These are phyloP conservation scores for Lentinula aciculospora DNA, from an alignment of 768 basidiomycete species.

Conservation along the genomic window DNA sequence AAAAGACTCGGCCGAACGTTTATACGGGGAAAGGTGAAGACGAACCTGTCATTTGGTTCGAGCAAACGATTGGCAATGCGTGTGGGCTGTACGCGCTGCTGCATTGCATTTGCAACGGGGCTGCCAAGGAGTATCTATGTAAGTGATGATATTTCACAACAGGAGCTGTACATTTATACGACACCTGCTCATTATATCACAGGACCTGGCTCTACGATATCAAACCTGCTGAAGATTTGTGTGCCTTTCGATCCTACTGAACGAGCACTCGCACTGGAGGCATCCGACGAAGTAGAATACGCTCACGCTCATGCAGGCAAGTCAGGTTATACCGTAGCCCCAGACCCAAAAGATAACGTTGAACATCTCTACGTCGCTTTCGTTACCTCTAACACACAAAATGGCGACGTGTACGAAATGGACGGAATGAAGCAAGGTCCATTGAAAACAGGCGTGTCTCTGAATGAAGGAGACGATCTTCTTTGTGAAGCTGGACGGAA, in stretches of 20 bases:
- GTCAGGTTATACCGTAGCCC: conserved; percentile 24
- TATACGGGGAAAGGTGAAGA: conserved; percentile 24
- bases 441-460: conserved; percentile 17
- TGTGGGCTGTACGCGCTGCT: conserved; percentile 31
- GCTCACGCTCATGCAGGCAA: conserved; percentile 23
- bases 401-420: conserved; percentile 24
- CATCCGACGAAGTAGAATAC: conserved; percentile 20
- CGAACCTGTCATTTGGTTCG: conserved; percentile 29
- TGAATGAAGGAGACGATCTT: conserved; percentile 20
- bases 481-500: conserved; percentile 13
- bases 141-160: not conserved
- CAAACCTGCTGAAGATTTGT: conserved; percentile 17
- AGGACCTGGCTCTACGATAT: conserved; percentile 16
- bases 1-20: conserved; percentile 16
- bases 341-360: conserved; percentile 22
- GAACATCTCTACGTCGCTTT: conserved; percentile 29
- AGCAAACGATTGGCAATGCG: conserved; percentile 32
- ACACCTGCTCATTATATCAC: not conserved
- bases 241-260: conserved; percentile 20
- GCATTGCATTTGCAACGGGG: conserved; percentile 26
- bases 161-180: not conserved
- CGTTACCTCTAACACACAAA: conserved; percentile 20
- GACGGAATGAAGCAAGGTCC: conserved; percentile 28
- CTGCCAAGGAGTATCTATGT: conserved; percentile 20
- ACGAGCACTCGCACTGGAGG: conserved; percentile 25